These are phyloP conservation scores for Fusarium algeriense DNA, from an alignment of 2,329 filamentous ascomycete genomes.

Conservation along the genomic window DNA sequence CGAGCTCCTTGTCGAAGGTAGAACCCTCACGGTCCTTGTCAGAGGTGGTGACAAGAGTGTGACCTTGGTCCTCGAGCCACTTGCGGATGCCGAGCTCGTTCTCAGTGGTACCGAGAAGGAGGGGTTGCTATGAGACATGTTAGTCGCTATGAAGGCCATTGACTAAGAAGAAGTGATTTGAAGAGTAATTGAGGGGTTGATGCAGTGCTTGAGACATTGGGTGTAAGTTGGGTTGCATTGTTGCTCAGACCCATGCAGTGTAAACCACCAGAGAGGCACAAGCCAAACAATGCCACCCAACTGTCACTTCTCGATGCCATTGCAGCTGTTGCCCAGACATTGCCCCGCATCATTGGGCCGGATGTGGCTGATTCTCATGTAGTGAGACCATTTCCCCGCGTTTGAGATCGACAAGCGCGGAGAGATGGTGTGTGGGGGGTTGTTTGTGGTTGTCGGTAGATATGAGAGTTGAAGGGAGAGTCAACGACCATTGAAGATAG, in stretches of 20 bases:
- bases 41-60: slow-evolving; percentile 96
- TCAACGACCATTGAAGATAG: slow-evolving; percentile 22
- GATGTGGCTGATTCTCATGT: slow-evolving; percentile 42
- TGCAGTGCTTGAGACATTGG: slow-evolving; percentile 19
- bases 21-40: slow-evolving; percentile 97
- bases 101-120: slow-evolving; percentile 93
- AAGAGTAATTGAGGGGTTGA: slow-evolving; percentile 8
- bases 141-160: slow-evolving; percentile 34
- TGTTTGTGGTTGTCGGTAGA: slow-evolving; percentile 23
- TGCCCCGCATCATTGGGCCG: slow-evolving; percentile 41
- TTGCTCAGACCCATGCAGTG: slow-evolving; percentile 22
- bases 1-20: slow-evolving; percentile 93
- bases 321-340: slow-evolving; percentile 21
- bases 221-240: slow-evolving; percentile 34
- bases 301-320: slow-evolving; percentile 15
- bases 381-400: slow-evolving; percentile 46
- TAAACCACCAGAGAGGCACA: slow-evolving; percentile 23
- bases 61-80: slow-evolving; percentile 97
- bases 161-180: slow-evolving; percentile 7
- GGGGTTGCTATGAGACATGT: slow-evolving; percentile 68
- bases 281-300: slow-evolving; percentile 23
- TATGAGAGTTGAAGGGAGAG: slow-evolving; percentile 15
- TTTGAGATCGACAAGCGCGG: slow-evolving; percentile 45
- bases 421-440: slow-evolving; percentile 34
- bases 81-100: slow-evolving; percentile 97